Evolutionary conservation across 352 stramenopile genomes (phyloP), one percentile per base, ranked within the genome.

Genomic region (Ophiocytium majus): DNA sequence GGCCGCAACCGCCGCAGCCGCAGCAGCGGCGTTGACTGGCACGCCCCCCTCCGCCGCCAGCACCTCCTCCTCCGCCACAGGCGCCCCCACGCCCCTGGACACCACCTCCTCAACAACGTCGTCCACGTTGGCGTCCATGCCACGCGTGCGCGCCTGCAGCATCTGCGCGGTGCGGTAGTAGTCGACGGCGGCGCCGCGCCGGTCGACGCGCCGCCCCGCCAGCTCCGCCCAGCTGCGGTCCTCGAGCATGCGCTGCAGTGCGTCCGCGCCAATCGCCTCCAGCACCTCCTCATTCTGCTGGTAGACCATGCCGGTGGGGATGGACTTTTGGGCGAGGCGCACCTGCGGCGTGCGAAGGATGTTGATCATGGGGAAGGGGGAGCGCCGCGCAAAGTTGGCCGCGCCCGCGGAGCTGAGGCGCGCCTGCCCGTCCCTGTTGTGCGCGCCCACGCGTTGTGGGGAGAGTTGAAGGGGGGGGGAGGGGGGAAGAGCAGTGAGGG

Each of bases 301-400:
- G 86, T 95, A 95, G 0, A 95, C 93, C 10, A 95, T 85, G 35
- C 92, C 93, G n/a, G 93, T 96, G 10, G 93, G 93, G 89, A 96
- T 94, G 23, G 91, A 92, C 84, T 91, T 92, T 89, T 96, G 93
- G 0, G 92, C 93, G 9, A 90, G 86, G 63, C 91, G 88, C 1
- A 96, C 93, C 89, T 91, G 79, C 49, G 50, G 63, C 35, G 92
- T 95, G 43, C 93, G 88, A n/a, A 96, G 88, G 82, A 96, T 93
- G 89, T 96, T 96, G 83, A 96, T 94, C 93, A 96, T 96, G 10
- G 93, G 93, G 89, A 91, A 95, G 0, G 93, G 92, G 86, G 88
- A 92, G 50, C 93, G 88, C 9, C 93, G 85, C 17, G 92, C 93
- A 89, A 93, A 96, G 86, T 96, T 95, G 9, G 91, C 92, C 0